Evolutionary conservation across 148 eudicot genomes (phyloP).

Genomic region (Camellia lanceoleosa): DNA sequence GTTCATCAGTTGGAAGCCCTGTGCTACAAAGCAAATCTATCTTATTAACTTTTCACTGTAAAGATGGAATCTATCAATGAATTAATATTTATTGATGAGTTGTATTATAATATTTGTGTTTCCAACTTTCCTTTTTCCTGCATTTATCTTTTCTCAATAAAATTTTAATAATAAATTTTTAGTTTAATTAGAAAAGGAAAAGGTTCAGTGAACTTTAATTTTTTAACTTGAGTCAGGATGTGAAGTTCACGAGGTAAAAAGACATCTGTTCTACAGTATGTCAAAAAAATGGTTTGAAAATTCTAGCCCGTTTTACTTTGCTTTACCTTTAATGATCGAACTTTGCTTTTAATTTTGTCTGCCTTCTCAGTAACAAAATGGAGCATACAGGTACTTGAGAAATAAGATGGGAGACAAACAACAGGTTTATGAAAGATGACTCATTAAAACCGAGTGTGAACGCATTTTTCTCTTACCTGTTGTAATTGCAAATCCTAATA

Average conservation of each 20-base stretch:
- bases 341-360: not conserved
- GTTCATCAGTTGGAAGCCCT: constrained; percentile 24
- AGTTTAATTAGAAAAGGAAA: not conserved
- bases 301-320: not conserved
- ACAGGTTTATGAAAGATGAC: not conserved
- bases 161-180: not conserved
- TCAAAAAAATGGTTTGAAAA: not conserved
- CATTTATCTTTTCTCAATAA: not conserved
- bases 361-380: not conserved
- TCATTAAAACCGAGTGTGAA: not conserved
- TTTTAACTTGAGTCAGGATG: not conserved
- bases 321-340: not conserved
- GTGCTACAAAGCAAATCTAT: constrained; percentile 19
- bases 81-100: constrained; percentile 6
- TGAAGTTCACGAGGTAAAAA: constrained; percentile 2
- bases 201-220: constrained; percentile 18
- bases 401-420: not conserved
- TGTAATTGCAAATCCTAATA: not conserved
- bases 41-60: constrained; percentile 14
- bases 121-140: constrained; percentile 11
- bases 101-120: not conserved
- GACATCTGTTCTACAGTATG: too few species aligned
- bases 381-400: not conserved
- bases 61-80: constrained; percentile 5
- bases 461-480: not conserved